Conservation (phyloP, 169 alveolate species). For the Fabrea salina region DNA sequence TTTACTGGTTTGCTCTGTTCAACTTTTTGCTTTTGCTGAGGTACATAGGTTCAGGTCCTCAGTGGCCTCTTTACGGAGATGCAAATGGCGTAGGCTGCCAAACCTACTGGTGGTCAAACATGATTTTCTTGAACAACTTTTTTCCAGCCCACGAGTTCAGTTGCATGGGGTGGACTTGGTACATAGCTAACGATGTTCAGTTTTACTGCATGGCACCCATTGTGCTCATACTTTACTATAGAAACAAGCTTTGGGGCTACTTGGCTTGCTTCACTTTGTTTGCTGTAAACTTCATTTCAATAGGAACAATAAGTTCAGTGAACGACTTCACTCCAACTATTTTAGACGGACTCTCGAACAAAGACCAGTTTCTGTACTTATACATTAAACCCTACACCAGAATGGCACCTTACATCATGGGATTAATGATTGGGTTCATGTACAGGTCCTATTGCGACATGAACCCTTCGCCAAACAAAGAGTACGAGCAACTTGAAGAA, state of each 20-base stretch:
- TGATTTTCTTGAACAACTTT: slow-evolving; percentile 48
- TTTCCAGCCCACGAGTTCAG: slow-evolving; percentile 32
- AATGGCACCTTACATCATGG: slow-evolving; percentile 10
- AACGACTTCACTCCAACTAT: slow-evolving; percentile 1
- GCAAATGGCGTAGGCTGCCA: slow-evolving; percentile 25
- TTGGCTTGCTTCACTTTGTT: neutral
- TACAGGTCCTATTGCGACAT: neutral
- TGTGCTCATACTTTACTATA: slow-evolving; percentile 6
- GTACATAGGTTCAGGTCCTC: slow-evolving; percentile 6
- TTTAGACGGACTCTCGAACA: neutral
- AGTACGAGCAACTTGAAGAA: neutral
- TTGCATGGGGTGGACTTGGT: slow-evolving; percentile 54
- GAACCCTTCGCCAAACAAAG: neutral
- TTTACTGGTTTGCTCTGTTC: neutral
- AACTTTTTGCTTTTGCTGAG: neutral
- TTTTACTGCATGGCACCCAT: slow-evolving; percentile 41
- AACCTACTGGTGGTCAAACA: slow-evolving; percentile 64
- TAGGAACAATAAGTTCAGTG: neutral
- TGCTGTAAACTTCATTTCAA: neutral
- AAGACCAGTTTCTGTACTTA: neutral
- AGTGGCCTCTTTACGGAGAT: neutral
- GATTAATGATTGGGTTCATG: neutral
- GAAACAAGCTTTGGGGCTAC: neutral
- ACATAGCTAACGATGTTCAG: slow-evolving; percentile 55
- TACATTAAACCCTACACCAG: slow-evolving; percentile 24